Conservation (phyloP, 371 early-diverging fungal genomes). For the Enterocytospora artemiae region DNA sequence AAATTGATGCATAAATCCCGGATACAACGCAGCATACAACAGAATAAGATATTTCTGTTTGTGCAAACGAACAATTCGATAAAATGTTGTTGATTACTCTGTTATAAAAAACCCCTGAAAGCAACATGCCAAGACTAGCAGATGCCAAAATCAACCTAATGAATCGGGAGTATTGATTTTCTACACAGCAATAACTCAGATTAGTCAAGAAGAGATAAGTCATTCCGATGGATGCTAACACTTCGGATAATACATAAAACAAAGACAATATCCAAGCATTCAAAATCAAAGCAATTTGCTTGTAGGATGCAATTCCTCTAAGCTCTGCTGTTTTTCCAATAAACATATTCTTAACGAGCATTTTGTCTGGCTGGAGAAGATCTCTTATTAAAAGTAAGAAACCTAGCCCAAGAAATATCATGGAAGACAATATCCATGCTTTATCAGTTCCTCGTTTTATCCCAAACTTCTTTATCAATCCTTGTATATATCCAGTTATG, state of each 20-base stretch:
- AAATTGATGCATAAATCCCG: not conserved
- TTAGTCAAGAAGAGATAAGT: conserved; percentile 15
- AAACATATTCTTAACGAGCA: not conserved
- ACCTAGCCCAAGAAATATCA: conserved; percentile 2
- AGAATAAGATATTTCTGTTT: not conserved
- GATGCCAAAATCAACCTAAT: not conserved
- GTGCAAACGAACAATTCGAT: not conserved
- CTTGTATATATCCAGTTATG: conserved; percentile 5
- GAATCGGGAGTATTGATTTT: conserved; percentile 11
- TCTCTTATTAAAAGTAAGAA: not conserved
- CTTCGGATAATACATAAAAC: conserved; percentile 17
- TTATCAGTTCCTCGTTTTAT: no score
- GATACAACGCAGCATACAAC: not conserved
- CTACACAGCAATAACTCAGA: not conserved
- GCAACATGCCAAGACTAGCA: conserved; percentile 1
- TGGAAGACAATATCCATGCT: conserved; percentile 1
- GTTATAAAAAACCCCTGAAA: not conserved
- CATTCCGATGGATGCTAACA: not conserved
- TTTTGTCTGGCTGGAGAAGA: not conserved
- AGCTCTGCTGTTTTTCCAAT: not conserved
- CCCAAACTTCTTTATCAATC: not conserved
- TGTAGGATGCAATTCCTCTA: not conserved
- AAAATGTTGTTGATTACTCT: not conserved
- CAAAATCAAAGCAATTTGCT: not conserved
- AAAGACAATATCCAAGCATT: conserved; percentile 1